Conservation (phyloP, 139 green algal genomes). For the Chlamydomonas sphaeroides region DNA sequence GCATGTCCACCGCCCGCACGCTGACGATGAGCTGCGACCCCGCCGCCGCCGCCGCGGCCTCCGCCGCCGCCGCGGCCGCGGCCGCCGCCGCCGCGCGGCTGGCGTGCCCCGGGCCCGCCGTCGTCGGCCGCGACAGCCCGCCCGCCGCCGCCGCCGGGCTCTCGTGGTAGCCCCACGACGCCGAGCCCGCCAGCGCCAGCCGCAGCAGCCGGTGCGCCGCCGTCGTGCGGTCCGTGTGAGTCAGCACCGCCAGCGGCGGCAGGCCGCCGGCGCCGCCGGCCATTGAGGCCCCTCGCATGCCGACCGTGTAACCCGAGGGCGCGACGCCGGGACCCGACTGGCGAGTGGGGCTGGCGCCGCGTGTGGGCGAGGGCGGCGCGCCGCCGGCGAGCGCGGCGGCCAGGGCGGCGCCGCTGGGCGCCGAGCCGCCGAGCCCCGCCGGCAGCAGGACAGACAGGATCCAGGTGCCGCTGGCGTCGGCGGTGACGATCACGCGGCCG, state of each 20-base stretch:
- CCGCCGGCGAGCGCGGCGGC: not conserved
- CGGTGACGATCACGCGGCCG: slow-evolving; percentile 39
- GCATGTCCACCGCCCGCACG: slow-evolving; percentile 43
- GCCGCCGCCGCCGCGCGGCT: not conserved
- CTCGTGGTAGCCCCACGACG: not conserved
- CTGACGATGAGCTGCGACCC: slow-evolving; percentile 33
- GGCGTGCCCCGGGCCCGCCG: not conserved
- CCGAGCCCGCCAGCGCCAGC: not conserved
- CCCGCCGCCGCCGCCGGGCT: not conserved
- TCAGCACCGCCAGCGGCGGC: not conserved
- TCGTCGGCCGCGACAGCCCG: not conserved
- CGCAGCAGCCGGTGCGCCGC: slow-evolving; percentile 11
- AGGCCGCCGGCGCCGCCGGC: not conserved
- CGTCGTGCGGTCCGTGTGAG: not conserved
- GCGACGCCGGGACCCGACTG: not conserved
- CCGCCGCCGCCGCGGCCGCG: not conserved
- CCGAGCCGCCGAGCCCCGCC: not conserved
- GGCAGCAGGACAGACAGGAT: slow-evolving; percentile 50
- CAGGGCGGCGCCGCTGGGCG: not conserved
- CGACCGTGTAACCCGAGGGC: not conserved
- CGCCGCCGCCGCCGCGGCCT: not conserved
- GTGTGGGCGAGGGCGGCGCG: not conserved
- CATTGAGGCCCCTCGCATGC: not conserved
- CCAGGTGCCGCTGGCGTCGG: slow-evolving; percentile 46
- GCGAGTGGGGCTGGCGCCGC: not conserved